Base-by-base conservation (phyloP, 2,329 filamentous ascomycete species). In the Pestalotiopsis sp. region DNA sequence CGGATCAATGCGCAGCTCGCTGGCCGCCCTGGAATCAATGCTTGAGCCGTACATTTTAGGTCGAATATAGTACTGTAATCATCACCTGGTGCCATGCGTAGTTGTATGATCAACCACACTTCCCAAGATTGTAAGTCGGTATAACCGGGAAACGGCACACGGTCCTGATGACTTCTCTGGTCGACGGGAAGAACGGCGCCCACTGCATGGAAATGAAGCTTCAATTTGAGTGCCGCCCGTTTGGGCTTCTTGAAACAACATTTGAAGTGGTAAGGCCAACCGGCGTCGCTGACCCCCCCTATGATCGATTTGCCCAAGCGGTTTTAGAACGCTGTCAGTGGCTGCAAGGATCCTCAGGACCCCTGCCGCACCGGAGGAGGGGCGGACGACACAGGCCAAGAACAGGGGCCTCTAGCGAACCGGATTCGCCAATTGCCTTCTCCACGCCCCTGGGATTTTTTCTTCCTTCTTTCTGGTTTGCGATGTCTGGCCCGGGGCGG, bases 281-380 rank as follows among this genome's bases (percentile, higher is more conserved):
- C 13, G 49, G 17, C 25, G 41, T 12, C 17, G 17, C 14, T 14
- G 12, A 11, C 12, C 27, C 57, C 57, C 57, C 23, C 23, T 23
- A 59, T 14, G 57, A 59, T 27, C 20, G 57, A 52, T 52, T 52
- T 52, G n/a, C 64, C 27, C 57, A 17, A 58, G 64, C 49, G 45
- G 64, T 66, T 66, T 66, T 58, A 58, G 36, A 39, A 66, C 59
- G 64, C 64, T 66, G 64, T 66, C 45, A 66, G 45, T 57, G 41
- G 64, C 45, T 38, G 13, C 64, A 56, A 17, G 41, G 27, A 38
- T 11, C 64, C 41, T n/a, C 20, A 13, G 17, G 23, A 56, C 38
- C 38, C 39, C 12, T 27, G 62, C 39, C 62, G 49, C 9, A 36
- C 52, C 64, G 45, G 36, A 31, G 36, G 64, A 66, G 64, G 64